Percentiles rank a stretch among this genome's conserved stretches.
Conservation (phyloP, 495 filamentous ascomycete species). For the Bombardia bombarda region DNA sequence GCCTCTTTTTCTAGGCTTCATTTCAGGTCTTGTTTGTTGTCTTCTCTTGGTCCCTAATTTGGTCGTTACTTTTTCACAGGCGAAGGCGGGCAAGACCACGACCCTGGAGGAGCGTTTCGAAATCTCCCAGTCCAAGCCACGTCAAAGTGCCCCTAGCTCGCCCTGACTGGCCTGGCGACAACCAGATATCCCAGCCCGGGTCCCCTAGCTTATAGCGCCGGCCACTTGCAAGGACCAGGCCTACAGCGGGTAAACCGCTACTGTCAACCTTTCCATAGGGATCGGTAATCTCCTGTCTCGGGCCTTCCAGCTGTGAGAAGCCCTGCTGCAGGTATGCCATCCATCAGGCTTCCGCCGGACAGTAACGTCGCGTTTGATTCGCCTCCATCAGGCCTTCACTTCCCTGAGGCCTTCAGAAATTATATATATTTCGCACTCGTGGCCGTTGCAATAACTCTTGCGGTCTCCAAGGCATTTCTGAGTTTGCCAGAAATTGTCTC, state of each 20-base stretch:
- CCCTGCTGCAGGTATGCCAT: slow-evolving; percentile 34
- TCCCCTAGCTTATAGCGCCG: slow-evolving; percentile 17
- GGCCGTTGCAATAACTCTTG: slow-evolving; percentile 18
- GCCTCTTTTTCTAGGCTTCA: too few species aligned
- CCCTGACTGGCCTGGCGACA: too few species aligned
- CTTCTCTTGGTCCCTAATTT: too few species aligned
- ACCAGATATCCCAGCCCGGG: slow-evolving; percentile 7
- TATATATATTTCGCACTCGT: slow-evolving; percentile 25
- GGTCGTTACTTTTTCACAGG: too few species aligned
- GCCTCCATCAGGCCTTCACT: slow-evolving; percentile 10
- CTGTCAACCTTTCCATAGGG: slow-evolving; percentile 8
- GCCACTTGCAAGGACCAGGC: slow-evolving; percentile 17
- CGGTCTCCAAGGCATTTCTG: not conserved
- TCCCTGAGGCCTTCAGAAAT: slow-evolving; percentile 16
- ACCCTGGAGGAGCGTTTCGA: slow-evolving; percentile 4
- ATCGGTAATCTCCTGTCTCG: slow-evolving; percentile 15
- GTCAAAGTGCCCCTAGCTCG: too few species aligned
- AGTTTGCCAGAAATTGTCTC: not conserved
- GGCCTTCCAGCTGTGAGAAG: slow-evolving; percentile 13
- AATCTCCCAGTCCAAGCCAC: slow-evolving; percentile 5
- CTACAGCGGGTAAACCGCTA: slow-evolving; percentile 14
- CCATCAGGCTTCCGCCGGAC: slow-evolving; percentile 27
- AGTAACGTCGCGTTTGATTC: slow-evolving; percentile 24
- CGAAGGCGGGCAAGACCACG: not conserved
- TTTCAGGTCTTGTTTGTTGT: too few species aligned